Percentiles rank a stretch among this genome's conserved stretches.
Evolutionary conservation across 2,329 filamentous ascomycete species (phyloP).

Genomic region (Laburnicola sp.): DNA sequence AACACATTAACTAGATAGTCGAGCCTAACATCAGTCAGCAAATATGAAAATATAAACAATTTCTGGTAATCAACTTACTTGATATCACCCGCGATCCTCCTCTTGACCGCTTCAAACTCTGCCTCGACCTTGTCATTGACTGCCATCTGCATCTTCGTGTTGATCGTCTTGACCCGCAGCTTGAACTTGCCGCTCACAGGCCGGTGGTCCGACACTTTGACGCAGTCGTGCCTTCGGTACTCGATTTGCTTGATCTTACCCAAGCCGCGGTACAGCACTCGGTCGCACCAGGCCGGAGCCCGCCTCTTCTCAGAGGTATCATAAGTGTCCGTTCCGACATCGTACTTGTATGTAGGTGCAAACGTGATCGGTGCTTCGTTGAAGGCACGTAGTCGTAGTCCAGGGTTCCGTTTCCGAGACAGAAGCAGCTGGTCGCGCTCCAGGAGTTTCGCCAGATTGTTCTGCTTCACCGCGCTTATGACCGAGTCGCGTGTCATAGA

Average conservation of each 20-base stretch:
- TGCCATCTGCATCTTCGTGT: slow-evolving; percentile 64
- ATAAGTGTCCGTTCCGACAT: slow-evolving; percentile 91
- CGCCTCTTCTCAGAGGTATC: slow-evolving; percentile 94
- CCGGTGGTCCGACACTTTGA: slow-evolving; percentile 87
- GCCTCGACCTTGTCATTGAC: slow-evolving; percentile 75
- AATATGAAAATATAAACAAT: background rate
- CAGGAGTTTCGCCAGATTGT: slow-evolving; percentile 81
- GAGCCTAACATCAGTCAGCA: slow-evolving; percentile 50
- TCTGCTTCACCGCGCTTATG: slow-evolving; percentile 77
- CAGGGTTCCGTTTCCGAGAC: slow-evolving; percentile 84
- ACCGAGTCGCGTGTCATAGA: slow-evolving; percentile 94
- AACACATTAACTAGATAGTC: slow-evolving; percentile 68
- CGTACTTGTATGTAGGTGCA: slow-evolving; percentile 97
- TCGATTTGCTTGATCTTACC: slow-evolving; percentile 84
- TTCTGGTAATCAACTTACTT: slow-evolving; percentile 70
- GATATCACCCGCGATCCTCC: slow-evolving; percentile 68
- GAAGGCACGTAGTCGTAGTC: slow-evolving; percentile 85
- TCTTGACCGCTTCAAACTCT: slow-evolving; percentile 72
- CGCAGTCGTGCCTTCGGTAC: slow-evolving; percentile 79
- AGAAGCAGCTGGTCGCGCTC: slow-evolving; percentile 93
- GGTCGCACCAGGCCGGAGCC: slow-evolving; percentile 94
- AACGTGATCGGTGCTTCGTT: slow-evolving; percentile 90
- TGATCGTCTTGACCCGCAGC: slow-evolving; percentile 81
- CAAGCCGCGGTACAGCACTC: slow-evolving; percentile 80
- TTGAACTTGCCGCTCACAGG: slow-evolving; percentile 86